These are phyloP conservation scores for Phytophthora colocasiae DNA, from an alignment of 352 stramenopile genomes.

Conservation along the genomic window DNA sequence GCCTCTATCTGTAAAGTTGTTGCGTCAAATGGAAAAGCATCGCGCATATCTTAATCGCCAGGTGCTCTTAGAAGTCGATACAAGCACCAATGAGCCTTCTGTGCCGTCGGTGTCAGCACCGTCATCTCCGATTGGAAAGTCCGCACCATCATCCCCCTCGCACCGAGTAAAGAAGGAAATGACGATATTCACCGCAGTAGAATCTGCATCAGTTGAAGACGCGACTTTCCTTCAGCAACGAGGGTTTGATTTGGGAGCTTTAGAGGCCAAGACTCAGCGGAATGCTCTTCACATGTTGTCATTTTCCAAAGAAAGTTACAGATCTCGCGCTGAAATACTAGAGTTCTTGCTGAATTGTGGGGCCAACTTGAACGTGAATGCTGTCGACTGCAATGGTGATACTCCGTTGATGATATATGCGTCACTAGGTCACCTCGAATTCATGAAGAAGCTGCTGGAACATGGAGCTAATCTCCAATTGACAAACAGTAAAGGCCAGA, in stretches of 20 bases:
- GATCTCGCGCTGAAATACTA: constrained; percentile 56
- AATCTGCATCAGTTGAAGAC: constrained; percentile 63
- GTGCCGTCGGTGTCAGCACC: neutral
- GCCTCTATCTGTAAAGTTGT: constrained; percentile 41
- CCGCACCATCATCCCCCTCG: constrained; percentile 20
- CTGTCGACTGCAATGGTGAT: constrained; percentile 48
- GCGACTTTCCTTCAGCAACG: constrained; percentile 57
- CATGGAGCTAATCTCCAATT: constrained; percentile 34
- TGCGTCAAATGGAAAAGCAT: constrained; percentile 54
- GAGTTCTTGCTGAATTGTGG: constrained; percentile 52
- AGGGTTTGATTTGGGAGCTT: constrained; percentile 43
- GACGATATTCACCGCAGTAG: constrained; percentile 65
- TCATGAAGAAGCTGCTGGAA: constrained; percentile 49
- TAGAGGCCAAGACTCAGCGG: constrained; percentile 52
- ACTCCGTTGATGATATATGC: constrained; percentile 67
- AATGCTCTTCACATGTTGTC: constrained; percentile 66
- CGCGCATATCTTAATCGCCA: constrained; percentile 55
- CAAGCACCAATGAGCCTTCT: neutral
- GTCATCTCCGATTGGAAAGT: constrained; percentile 12
- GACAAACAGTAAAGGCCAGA: constrained; percentile 42
- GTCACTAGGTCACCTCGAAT: constrained; percentile 50
- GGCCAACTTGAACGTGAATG: constrained; percentile 49
- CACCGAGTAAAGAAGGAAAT: constrained; percentile 33
- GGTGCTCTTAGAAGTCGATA: constrained; percentile 36
- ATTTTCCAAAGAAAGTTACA: constrained; percentile 57